These are phyloP conservation scores for Metschnikowia reukaufii DNA, from an alignment of 805 yeast genomes.

Conservation along the genomic window DNA sequence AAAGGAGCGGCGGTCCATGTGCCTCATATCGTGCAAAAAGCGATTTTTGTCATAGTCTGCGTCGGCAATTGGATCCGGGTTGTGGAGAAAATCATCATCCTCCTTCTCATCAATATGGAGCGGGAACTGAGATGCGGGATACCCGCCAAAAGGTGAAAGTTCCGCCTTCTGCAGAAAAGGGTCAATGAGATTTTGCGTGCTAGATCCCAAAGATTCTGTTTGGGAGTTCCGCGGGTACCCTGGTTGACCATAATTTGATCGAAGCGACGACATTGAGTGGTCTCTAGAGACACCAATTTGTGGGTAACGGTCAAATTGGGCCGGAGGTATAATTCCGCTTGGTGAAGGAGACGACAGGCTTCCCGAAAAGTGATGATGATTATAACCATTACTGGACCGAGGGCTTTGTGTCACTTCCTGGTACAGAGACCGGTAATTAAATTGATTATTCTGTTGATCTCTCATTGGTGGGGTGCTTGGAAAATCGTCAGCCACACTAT, in stretches of 20 bases:
- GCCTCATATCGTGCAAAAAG: slow-evolving; percentile 60
- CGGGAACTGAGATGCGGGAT: slow-evolving; percentile 96
- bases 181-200: slow-evolving; percentile 12
- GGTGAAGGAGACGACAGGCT: slow-evolving; percentile 8
- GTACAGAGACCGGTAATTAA: background rate
- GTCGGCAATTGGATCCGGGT: slow-evolving; percentile 93
- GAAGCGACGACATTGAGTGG: slow-evolving; percentile 16
- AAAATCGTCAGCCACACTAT: slow-evolving; percentile 10
- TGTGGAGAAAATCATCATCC: slow-evolving; percentile 91
- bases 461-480: slow-evolving; percentile 1
- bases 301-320: slow-evolving; percentile 22
- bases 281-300: slow-evolving; percentile 17
- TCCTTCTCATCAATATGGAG: slow-evolving; percentile 89
- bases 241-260: slow-evolving; percentile 8
- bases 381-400: background rate
- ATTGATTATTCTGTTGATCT: background rate
- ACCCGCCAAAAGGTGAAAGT: slow-evolving; percentile 84
- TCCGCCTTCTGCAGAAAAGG: slow-evolving; percentile 17
- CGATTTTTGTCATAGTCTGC: slow-evolving; percentile 77
- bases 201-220: slow-evolving; percentile 10
- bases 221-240: slow-evolving; percentile 4
- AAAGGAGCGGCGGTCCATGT: slow-evolving; percentile 61
- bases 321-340: slow-evolving; percentile 14
- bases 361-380: slow-evolving; percentile 1
- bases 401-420: background rate